Evolutionary conservation across 2,329 filamentous ascomycete species (phyloP).

Genomic region (Pseudogymnoascus destructans): DNA sequence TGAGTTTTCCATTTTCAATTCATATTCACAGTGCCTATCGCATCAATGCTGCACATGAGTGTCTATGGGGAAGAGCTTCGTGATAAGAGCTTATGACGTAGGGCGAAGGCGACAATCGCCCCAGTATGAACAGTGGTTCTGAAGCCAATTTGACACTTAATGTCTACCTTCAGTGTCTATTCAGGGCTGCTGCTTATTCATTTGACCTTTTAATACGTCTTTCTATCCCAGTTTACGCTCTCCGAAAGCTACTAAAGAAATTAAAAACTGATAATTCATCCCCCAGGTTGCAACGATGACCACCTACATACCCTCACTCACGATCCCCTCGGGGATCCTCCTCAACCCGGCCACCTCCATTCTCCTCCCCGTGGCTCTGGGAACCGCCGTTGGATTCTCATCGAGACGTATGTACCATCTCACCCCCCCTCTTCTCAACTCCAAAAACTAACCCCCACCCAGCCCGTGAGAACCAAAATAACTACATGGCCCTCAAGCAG

Average conservation of each 20-base stretch:
- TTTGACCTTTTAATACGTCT: neutral
- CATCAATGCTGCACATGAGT: neutral
- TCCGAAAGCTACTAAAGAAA: neutral
- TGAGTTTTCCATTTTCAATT: neutral
- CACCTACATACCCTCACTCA: conserved; percentile 64
- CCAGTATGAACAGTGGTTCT: neutral
- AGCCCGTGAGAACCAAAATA: conserved; percentile 46
- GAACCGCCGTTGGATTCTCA: conserved; percentile 59
- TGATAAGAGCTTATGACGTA: conserved; percentile 6
- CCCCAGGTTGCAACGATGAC: conserved; percentile 45
- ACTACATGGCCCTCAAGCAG: conserved; percentile 54
- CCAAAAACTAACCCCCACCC: conserved; percentile 1
- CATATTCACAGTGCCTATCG: neutral
- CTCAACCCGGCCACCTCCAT: conserved; percentile 59
- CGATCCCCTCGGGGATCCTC: conserved; percentile 59
- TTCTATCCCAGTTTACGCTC: neutral
- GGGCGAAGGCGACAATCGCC: neutral
- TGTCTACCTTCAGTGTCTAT: neutral
- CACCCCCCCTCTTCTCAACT: conserved; percentile 6
- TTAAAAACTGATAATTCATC: neutral
- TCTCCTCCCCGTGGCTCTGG: conserved; percentile 60
- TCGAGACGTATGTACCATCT: conserved; percentile 43
- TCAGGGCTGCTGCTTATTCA: neutral
- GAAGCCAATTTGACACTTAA: neutral
- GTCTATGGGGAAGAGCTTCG: neutral